phyloP scores from a whole-genome alignment of 2,329 filamentous ascomycete genomes.

The Phoma herbarum region DNA sequence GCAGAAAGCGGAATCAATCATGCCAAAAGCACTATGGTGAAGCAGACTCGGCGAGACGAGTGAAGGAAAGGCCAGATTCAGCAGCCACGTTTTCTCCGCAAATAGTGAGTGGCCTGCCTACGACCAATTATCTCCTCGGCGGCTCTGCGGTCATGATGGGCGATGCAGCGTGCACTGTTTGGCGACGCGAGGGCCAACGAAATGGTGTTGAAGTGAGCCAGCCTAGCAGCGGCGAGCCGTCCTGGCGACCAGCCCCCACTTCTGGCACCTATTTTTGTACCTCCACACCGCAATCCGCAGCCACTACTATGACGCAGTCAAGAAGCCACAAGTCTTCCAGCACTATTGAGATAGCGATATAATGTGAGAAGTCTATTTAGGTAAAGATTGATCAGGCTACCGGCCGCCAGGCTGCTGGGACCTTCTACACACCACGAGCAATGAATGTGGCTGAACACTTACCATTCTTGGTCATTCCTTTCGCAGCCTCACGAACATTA shows the following conservation, averaged over 20 bases:
- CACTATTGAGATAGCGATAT: conserved; percentile 3
- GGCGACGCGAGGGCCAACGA: conserved; percentile 15
- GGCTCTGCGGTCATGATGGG: conserved; percentile 15
- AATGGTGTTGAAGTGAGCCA: conserved; percentile 11
- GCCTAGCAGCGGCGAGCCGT: conserved; percentile 5
- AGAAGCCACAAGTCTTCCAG: conserved; percentile 10
- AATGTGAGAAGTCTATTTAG: conserved; percentile 5
- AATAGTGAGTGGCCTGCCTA: conserved; percentile 9
- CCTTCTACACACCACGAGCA: background rate
- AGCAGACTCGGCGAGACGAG: conserved; percentile 24
- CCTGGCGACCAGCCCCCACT: conserved; percentile 19
- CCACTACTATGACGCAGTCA: conserved; percentile 4
- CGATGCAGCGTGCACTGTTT: conserved; percentile 10
- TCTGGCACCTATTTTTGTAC: conserved; percentile 17
- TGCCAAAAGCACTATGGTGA: conserved; percentile 28
- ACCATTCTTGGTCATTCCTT: background rate
- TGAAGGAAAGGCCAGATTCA: conserved; percentile 8
- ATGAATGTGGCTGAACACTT: background rate
- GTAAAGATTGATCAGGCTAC: conserved; percentile 4
- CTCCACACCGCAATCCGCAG: conserved; percentile 19
- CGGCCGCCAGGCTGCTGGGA: conserved; percentile 6
- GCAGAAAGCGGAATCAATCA: conserved; percentile 19
- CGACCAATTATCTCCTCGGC: background rate
- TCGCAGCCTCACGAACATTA: background rate
- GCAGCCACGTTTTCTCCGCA: conserved; percentile 8